Conservation (phyloP, 345 rosid species). For the Mangifera indica region DNA sequence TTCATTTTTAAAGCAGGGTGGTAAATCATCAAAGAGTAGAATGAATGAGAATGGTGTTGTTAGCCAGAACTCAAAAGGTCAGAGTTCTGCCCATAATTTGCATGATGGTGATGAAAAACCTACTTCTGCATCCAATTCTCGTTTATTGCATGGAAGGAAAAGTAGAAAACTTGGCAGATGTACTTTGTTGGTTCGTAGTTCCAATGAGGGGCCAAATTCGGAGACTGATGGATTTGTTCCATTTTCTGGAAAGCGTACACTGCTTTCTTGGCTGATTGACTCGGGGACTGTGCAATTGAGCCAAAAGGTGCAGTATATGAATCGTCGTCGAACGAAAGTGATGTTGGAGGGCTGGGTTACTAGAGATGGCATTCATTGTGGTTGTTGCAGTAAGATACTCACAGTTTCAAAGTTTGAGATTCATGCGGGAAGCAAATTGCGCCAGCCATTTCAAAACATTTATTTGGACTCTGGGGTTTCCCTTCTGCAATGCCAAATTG, state of each 20-base stretch:
- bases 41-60: slow-evolving; percentile 36
- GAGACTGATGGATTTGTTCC: slow-evolving; percentile 68
- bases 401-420: slow-evolving; percentile 69
- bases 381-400: slow-evolving; percentile 80
- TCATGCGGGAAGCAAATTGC: slow-evolving; percentile 90
- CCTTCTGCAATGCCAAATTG: slow-evolving; percentile 81
- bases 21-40: slow-evolving; percentile 46
- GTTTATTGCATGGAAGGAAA: slow-evolving; percentile 55
- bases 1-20: slow-evolving; percentile 59
- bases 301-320: slow-evolving; percentile 78
- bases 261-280: slow-evolving; percentile 90
- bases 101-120: slow-evolving; percentile 36
- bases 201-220: slow-evolving; percentile 52
- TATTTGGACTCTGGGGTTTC: slow-evolving; percentile 78
- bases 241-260: slow-evolving; percentile 70
- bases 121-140: slow-evolving; percentile 44
- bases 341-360: slow-evolving; percentile 80
- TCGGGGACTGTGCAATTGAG: slow-evolving; percentile 64
- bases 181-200: slow-evolving; percentile 75
- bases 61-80: slow-evolving; percentile 36
- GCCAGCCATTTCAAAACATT: slow-evolving; percentile 78
- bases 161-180: slow-evolving; percentile 77
- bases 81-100: slow-evolving; percentile 29
- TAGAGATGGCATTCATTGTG: slow-evolving; percentile 83
- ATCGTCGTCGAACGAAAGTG: slow-evolving; percentile 47